Percentiles rank a stretch among this genome's conserved stretches.
Conservation (phyloP, 2,329 filamentous ascomycete species). For the Monosporascus sp. region DNA sequence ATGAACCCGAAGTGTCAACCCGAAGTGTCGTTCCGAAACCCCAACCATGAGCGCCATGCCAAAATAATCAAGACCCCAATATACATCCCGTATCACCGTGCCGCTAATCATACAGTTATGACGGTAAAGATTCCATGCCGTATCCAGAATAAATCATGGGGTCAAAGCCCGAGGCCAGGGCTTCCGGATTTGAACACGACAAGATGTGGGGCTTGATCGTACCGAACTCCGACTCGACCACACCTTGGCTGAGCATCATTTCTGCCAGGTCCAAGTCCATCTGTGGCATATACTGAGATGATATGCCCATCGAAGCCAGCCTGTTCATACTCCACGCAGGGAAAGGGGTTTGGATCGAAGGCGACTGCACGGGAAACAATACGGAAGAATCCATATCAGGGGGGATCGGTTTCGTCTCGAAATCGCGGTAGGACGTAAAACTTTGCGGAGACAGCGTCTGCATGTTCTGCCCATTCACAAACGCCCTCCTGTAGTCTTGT, state of each 20-base stretch:
- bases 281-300: slow-evolving; percentile 39
- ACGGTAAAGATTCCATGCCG: slow-evolving; percentile 32
- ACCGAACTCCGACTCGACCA: slow-evolving; percentile 48
- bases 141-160: slow-evolving; percentile 55
- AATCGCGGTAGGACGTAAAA: slow-evolving; percentile 38
- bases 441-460: slow-evolving; percentile 51
- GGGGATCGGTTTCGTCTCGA: slow-evolving; percentile 29
- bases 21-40: no score
- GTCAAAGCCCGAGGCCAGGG: slow-evolving; percentile 48
- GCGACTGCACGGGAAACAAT: slow-evolving; percentile 26
- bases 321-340: slow-evolving; percentile 30
- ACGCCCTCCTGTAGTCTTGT: slow-evolving; percentile 46
- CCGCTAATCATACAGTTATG: slow-evolving; percentile 9
- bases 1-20: neutral
- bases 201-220: slow-evolving; percentile 52
- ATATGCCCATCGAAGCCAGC: slow-evolving; percentile 29
- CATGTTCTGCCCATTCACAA: slow-evolving; percentile 38
- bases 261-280: slow-evolving; percentile 35
- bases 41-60: neutral
- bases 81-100: neutral
- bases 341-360: slow-evolving; percentile 23
- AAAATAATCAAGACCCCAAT: neutral
- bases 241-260: slow-evolving; percentile 43
- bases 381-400: slow-evolving; percentile 23
- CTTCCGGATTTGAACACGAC: slow-evolving; percentile 46